Evolutionary conservation across 2,329 filamentous ascomycete species (phyloP).

Genomic region (Fusarium bulbicola): DNA sequence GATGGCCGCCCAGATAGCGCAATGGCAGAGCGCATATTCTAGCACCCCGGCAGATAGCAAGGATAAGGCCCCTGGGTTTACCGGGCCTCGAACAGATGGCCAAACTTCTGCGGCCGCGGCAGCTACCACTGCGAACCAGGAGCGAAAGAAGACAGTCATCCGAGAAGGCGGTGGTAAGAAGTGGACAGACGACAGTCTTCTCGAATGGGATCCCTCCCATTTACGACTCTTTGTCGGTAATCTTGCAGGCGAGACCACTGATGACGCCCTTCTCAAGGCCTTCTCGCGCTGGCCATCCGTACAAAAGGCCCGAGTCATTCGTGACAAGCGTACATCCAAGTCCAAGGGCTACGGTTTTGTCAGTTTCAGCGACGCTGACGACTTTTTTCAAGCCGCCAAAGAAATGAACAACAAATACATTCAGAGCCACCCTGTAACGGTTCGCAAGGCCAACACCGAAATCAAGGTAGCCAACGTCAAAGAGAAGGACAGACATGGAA

Average conservation of each 20-base stretch:
- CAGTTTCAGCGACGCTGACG: conserved; percentile 92
- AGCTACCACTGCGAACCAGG: conserved; percentile 45
- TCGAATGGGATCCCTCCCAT: conserved; percentile 96
- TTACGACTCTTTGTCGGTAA: conserved; percentile 97
- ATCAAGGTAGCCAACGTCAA: conserved; percentile 80
- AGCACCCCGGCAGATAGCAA: conserved; percentile 60
- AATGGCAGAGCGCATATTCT: conserved; percentile 93
- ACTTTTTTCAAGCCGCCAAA: conserved; percentile 94
- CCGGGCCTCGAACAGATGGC: conserved; percentile 46
- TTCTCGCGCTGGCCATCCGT: conserved; percentile 89
- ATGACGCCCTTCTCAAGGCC: conserved; percentile 93
- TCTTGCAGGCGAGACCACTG: conserved; percentile 94
- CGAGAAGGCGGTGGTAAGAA: conserved; percentile 89
- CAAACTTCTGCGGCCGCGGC: conserved; percentile 49
- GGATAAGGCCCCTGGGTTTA: conserved; percentile 44
- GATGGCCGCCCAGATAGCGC: conserved; percentile 89
- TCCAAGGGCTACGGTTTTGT: conserved; percentile 97
- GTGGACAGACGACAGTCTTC: conserved; percentile 87
- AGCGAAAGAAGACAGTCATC: conserved; percentile 86
- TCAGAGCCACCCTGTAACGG: conserved; percentile 89
- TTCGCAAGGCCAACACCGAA: conserved; percentile 90
- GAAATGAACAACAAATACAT: conserved; percentile 99
- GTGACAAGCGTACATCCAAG: conserved; percentile 96
- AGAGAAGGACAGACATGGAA: conserved; percentile 59
- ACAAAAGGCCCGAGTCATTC: conserved; percentile 90